Conservation (phyloP, 2,329 filamentous ascomycete species). For the Graphilbum ipis-grandicollis region DNA sequence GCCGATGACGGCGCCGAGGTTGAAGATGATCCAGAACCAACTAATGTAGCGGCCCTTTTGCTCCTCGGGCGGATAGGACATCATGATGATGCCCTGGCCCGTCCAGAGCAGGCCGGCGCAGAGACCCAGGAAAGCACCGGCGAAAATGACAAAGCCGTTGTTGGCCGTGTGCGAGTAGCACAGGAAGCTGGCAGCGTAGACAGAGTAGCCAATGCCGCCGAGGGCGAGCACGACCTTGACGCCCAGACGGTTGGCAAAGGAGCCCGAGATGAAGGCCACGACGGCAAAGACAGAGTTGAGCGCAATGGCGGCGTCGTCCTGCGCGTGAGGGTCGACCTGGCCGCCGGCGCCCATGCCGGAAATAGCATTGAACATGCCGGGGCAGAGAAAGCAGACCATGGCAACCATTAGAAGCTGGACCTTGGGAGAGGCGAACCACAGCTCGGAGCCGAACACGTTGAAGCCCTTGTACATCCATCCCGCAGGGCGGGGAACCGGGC, state of each 20-base stretch:
- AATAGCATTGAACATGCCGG: slow-evolving; percentile 14
- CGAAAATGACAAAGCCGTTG: slow-evolving; percentile 56
- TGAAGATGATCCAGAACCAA: slow-evolving; percentile 92
- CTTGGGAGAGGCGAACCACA: slow-evolving; percentile 60
- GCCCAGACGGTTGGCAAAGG: slow-evolving; percentile 60
- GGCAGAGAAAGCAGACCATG: slow-evolving; percentile 40
- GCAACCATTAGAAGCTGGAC: slow-evolving; percentile 56
- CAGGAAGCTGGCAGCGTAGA: slow-evolving; percentile 57
- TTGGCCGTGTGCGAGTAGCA: slow-evolving; percentile 51
- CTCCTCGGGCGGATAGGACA: slow-evolving; percentile 68
- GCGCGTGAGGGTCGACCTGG: slow-evolving; percentile 9
- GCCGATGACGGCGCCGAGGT: slow-evolving; percentile 77
- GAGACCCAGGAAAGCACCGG: slow-evolving; percentile 57
- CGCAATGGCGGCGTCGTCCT: slow-evolving; percentile 20
- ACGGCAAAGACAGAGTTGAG: slow-evolving; percentile 34
- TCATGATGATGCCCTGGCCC: slow-evolving; percentile 73
- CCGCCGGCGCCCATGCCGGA: slow-evolving; percentile 12
- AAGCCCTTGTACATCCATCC: slow-evolving; percentile 54
- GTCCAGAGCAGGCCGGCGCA: slow-evolving; percentile 71
- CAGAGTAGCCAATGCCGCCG: slow-evolving; percentile 59
- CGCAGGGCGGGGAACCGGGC: slow-evolving; percentile 18
- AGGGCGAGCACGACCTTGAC: slow-evolving; percentile 50
- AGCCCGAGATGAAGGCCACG: slow-evolving; percentile 55
- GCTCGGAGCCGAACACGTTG: slow-evolving; percentile 31
- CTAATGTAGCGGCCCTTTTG: slow-evolving; percentile 80